phyloP scores from a whole-genome alignment of 768 basidiomycete species.

The Postia placenta region DNA sequence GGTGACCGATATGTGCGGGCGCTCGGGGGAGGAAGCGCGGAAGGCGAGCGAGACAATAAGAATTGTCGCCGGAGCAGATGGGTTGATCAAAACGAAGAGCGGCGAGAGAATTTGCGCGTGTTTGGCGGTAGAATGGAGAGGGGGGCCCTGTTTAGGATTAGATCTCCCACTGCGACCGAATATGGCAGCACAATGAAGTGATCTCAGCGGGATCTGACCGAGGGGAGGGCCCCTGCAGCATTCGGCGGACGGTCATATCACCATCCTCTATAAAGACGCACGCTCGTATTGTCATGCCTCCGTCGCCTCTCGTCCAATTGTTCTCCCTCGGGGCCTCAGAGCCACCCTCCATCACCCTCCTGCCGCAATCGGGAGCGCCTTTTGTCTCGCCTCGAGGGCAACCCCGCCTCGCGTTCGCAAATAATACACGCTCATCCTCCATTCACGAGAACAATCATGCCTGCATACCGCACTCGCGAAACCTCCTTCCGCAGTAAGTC shows the following conservation, averaged over 20 bases:
- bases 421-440: slow-evolving; percentile 24
- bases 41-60: slow-evolving; percentile 19
- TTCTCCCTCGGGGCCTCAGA: slow-evolving; percentile 46
- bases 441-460: slow-evolving; percentile 51
- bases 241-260: slow-evolving; percentile 21
- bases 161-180: slow-evolving; percentile 13
- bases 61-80: slow-evolving; percentile 12
- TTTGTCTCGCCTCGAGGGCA: slow-evolving; percentile 24
- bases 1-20: slow-evolving; percentile 14
- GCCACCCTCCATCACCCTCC: slow-evolving; percentile 41
- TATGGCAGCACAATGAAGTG: slow-evolving; percentile 17
- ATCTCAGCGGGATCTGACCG: slow-evolving; percentile 17
- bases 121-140: slow-evolving; percentile 21
- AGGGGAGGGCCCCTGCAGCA: slow-evolving; percentile 12
- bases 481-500: slow-evolving; percentile 47
- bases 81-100: slow-evolving; percentile 15
- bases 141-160: slow-evolving; percentile 17
- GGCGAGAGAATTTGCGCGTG: slow-evolving; percentile 14
- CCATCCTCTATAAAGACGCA: slow-evolving; percentile 25
- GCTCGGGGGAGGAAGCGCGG: slow-evolving; percentile 14
- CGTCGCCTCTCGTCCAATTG: slow-evolving; percentile 64
- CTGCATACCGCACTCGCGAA: slow-evolving; percentile 75
- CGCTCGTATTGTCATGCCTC: slow-evolving; percentile 24
- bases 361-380: slow-evolving; percentile 34
- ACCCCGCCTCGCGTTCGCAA: slow-evolving; percentile 19